phyloP scores from a whole-genome alignment of 1,284 basidiomycete species.

The Naganishia albida region DNA sequence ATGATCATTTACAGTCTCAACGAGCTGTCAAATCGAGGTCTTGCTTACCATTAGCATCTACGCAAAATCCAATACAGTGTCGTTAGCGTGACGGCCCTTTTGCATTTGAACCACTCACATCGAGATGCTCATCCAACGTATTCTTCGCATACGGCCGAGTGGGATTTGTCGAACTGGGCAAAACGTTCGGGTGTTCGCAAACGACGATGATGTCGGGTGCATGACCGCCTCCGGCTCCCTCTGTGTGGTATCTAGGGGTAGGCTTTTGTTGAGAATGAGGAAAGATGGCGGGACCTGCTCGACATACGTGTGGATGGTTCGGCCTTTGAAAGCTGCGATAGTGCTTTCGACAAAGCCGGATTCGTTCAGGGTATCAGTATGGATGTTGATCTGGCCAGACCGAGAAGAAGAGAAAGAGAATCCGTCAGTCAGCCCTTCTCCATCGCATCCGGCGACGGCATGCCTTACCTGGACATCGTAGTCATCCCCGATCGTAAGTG shows the following conservation, averaged over 20 bases:
- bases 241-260: conserved; percentile 70
- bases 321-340: conserved; percentile 81
- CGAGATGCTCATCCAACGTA: conserved; percentile 95
- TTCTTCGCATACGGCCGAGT: conserved; percentile 90
- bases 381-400: conserved; percentile 96
- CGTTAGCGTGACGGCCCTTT: not conserved
- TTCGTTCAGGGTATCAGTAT: conserved; percentile 95
- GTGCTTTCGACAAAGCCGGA: conserved; percentile 74
- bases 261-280: not conserved
- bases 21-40: conserved; percentile 36
- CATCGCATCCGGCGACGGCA: too few relatives aligned
- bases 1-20: conserved; percentile 8
- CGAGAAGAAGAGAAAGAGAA: too few relatives aligned
- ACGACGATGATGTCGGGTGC: conserved; percentile 98
- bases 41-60: conserved; percentile 89
- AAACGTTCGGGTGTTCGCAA: conserved; percentile 82
- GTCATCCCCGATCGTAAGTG: conserved; percentile 80
- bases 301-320: conserved; percentile 84
- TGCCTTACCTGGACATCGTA: conserved; percentile 90
- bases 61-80: not conserved
- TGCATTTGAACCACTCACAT: conserved; percentile 61
- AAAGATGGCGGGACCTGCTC: conserved; percentile 8
- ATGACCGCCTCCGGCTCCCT: conserved; percentile 94
- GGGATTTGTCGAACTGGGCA: conserved; percentile 98
- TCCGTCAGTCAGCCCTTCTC: too few relatives aligned